Evolutionary conservation across 495 filamentous ascomycete species (phyloP).

Genomic region (Aspergillus nanangensis): DNA sequence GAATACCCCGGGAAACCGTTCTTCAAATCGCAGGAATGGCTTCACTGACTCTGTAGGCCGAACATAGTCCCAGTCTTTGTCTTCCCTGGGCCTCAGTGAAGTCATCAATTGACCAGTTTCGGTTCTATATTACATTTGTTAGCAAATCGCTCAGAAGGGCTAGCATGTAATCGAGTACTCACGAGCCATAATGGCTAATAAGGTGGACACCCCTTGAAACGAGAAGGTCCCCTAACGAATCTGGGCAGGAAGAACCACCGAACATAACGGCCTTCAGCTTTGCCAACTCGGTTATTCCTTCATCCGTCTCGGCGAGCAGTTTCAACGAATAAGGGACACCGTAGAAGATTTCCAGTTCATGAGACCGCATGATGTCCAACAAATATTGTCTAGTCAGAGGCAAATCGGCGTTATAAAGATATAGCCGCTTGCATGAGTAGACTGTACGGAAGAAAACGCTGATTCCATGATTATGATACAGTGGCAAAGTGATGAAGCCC

Average conservation of each 20-base stretch:
- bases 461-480: slow-evolving; percentile 49
- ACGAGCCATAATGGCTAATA: slow-evolving; percentile 51
- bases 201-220: slow-evolving; percentile 52
- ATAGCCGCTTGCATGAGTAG: slow-evolving; percentile 38
- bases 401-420: slow-evolving; percentile 45
- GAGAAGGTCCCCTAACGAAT: slow-evolving; percentile 51
- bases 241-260: slow-evolving; percentile 50
- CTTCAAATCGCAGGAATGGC: slow-evolving; percentile 48
- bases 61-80: slow-evolving; percentile 67
- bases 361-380: slow-evolving; percentile 38
- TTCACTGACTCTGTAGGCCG: slow-evolving; percentile 34
- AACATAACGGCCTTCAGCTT: slow-evolving; percentile 43
- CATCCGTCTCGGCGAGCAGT: slow-evolving; percentile 45
- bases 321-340: slow-evolving; percentile 54
- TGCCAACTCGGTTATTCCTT: slow-evolving; percentile 41
- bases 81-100: slow-evolving; percentile 38
- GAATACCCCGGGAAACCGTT: slow-evolving; percentile 44
- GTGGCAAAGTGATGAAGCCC: slow-evolving; percentile 48
- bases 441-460: slow-evolving; percentile 43
- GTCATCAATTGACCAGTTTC: slow-evolving; percentile 57
- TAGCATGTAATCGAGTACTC: slow-evolving; percentile 7
- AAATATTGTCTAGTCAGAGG: slow-evolving; percentile 51
- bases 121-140: slow-evolving; percentile 23
- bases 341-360: slow-evolving; percentile 46
- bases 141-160: neutral